Evolutionary conservation across 441 rosid genomes (phyloP).

Genomic region (Adansonia gregorii): DNA sequence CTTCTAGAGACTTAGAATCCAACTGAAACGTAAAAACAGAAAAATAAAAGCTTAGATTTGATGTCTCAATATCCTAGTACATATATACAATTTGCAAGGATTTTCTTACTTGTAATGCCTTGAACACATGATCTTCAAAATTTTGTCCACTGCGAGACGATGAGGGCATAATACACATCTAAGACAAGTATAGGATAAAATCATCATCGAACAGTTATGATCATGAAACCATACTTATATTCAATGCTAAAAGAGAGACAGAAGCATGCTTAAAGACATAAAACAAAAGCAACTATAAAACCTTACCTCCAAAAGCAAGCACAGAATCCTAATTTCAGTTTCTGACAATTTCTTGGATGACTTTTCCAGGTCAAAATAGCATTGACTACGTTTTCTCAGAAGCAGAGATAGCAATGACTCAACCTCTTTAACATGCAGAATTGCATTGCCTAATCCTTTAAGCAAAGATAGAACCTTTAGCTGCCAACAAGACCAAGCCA

Average conservation of each 20-base stretch:
- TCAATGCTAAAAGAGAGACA: conserved; percentile 17
- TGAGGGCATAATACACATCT: conserved; percentile 63
- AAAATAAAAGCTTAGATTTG: conserved; percentile 25
- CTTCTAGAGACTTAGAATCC: conserved; percentile 54
- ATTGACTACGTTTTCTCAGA: conserved; percentile 62
- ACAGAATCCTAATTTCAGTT: conserved; percentile 68
- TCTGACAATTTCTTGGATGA: conserved; percentile 59
- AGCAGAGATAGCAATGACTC: conserved; percentile 65
- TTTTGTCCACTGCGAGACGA: conserved; percentile 40
- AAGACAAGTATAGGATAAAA: conserved; percentile 34
- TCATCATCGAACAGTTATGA: conserved; percentile 25
- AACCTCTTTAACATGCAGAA: conserved; percentile 63
- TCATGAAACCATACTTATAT: conserved; percentile 10
- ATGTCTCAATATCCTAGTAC: conserved; percentile 9
- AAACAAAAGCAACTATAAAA: background rate
- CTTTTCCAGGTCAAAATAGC: conserved; percentile 46
- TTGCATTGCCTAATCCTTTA: conserved; percentile 70
- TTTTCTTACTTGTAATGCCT: conserved; percentile 70
- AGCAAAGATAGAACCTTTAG: conserved; percentile 72
- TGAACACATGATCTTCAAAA: conserved; percentile 60
- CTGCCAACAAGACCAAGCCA: conserved; percentile 53
- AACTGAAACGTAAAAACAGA: conserved; percentile 56
- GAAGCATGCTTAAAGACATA: background rate
- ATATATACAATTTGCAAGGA: conserved; percentile 26
- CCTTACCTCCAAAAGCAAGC: conserved; percentile 89